phyloP scores from a whole-genome alignment of 148 eudicot species.

The Chenopodium suecicum region DNA sequence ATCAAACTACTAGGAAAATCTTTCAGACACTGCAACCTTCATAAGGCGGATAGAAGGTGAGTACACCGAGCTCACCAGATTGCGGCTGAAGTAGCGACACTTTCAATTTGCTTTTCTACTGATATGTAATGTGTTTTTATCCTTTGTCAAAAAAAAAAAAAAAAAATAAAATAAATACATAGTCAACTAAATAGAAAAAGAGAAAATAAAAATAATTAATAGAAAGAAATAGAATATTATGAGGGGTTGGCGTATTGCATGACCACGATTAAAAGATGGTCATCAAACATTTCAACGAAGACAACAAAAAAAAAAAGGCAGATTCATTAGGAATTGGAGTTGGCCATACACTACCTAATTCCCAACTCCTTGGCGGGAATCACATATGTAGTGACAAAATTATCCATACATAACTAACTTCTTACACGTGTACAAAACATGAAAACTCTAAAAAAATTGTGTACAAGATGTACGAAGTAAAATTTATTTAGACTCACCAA shows the following conservation, averaged over 20 bases:
- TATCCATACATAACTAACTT: background rate
- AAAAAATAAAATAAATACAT: too few relatives aligned
- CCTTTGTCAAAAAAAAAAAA: too few relatives aligned
- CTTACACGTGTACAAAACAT: background rate
- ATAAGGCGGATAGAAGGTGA: too few relatives aligned
- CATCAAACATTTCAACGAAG: background rate
- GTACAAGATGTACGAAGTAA: background rate
- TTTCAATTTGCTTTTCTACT: too few relatives aligned
- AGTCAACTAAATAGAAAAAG: background rate
- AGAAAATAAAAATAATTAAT: too few relatives aligned
- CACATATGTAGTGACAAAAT: background rate
- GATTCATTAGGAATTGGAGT: constrained; percentile 13
- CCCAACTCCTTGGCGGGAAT: constrained; percentile 24
- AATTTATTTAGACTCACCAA: too few relatives aligned
- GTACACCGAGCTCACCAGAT: too few relatives aligned
- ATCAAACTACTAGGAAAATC: too few relatives aligned
- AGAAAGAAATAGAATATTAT: background rate
- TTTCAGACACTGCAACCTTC: too few relatives aligned
- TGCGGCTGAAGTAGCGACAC: too few relatives aligned
- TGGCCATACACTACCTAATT: constrained; percentile 12
- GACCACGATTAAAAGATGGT: background rate
- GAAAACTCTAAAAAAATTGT: background rate
- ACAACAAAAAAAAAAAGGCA: background rate
- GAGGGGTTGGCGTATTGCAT: background rate
- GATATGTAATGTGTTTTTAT: too few relatives aligned